Conservation (phyloP, 1,139 yeast genomes). For the Trichomonascaceae sp. region DNA sequence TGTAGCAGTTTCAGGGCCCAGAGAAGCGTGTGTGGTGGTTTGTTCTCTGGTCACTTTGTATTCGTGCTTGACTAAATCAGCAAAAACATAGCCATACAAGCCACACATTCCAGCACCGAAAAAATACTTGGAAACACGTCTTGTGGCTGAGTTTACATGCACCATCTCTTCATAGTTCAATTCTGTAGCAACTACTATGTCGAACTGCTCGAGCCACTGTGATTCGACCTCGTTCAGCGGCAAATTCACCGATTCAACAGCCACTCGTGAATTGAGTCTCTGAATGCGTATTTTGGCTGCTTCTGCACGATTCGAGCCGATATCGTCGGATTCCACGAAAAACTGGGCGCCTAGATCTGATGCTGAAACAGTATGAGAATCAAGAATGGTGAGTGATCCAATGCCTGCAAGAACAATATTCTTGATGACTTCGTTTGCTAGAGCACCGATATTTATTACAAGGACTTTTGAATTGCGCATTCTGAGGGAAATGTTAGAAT, state of each 20-base stretch:
- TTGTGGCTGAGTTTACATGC: conserved; percentile 44
- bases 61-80: conserved; percentile 65
- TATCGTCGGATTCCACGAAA: conserved; percentile 47
- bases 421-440: conserved; percentile 76
- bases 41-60: conserved; percentile 30
- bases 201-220: conserved; percentile 52
- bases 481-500: conserved; percentile 26
- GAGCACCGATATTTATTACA: conserved; percentile 60
- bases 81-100: conserved; percentile 72
- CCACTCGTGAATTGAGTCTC: conserved; percentile 75
- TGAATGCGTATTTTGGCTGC: conserved; percentile 50
- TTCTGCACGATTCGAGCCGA: conserved; percentile 43
- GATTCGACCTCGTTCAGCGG: conserved; percentile 31
- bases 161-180: conserved; percentile 37
- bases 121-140: conserved; percentile 55
- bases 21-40: conserved; percentile 40
- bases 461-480: conserved; percentile 70
- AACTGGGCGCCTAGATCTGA: conserved; percentile 75
- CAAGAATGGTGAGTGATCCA: conserved; percentile 68
- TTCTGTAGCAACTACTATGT: conserved; percentile 73
- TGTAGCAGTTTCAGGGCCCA: conserved; percentile 45
- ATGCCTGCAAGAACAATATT: conserved; percentile 86
- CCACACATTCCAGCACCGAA: conserved; percentile 72
- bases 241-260: conserved; percentile 35
- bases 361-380: conserved; percentile 47